Conservation (phyloP, 139 green algal species). For the Chlamydomonas incerta region DNA sequence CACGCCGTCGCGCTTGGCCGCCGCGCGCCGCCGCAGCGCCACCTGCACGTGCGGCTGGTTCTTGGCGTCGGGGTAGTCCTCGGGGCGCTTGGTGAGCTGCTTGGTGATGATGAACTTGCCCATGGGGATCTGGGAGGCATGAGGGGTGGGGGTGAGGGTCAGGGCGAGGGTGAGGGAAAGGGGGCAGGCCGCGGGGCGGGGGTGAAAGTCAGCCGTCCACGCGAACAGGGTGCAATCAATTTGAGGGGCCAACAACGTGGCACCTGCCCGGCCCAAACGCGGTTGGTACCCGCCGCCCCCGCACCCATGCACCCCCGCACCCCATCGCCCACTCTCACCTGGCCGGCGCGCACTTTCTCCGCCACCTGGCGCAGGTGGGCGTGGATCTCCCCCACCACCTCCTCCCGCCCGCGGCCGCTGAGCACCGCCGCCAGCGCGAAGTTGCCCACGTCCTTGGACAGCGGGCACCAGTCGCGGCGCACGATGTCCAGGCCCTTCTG, state of each 20-base stretch:
- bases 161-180: background rate
- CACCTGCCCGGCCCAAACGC: too few species aligned
- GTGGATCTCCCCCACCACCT: constrained; percentile 93
- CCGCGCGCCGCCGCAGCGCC: constrained; percentile 80
- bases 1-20: constrained; percentile 85
- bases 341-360: background rate
- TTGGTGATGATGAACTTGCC: constrained; percentile 97
- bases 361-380: constrained; percentile 71
- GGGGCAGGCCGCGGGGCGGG: too few species aligned
- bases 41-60: constrained; percentile 97
- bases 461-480: constrained; percentile 95
- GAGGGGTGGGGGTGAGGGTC: background rate
- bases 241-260: too few species aligned
- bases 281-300: too few species aligned
- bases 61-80: constrained; percentile 96
- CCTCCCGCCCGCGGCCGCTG: constrained; percentile 74
- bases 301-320: too few species aligned
- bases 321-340: background rate
- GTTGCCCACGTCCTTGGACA: constrained; percentile 94
- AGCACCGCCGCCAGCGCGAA: constrained; percentile 88
- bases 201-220: too few species aligned
- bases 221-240: too few species aligned
- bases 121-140: constrained; percentile 63
- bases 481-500: constrained; percentile 98
- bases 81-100: constrained; percentile 94